Evolutionary conservation across 345 rosid genomes (phyloP).

Genomic region (Noccaea bulbosa): DNA sequence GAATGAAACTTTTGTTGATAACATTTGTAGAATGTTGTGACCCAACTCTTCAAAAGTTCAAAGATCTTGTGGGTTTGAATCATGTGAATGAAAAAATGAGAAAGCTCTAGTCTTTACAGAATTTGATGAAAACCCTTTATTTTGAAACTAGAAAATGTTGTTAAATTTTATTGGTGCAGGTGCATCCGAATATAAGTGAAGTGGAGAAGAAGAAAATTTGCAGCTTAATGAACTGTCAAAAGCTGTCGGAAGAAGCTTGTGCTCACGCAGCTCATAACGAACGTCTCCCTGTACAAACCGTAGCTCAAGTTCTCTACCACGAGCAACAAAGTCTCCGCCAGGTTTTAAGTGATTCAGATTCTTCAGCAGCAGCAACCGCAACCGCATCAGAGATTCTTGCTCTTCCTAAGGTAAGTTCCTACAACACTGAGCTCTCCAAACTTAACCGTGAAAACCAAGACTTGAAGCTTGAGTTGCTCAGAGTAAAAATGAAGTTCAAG

Average conservation of each 20-base stretch:
- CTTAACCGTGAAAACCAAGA: constrained; percentile 71
- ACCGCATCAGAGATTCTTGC: constrained; percentile 36
- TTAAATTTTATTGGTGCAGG: constrained; percentile 48
- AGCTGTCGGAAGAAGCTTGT: constrained; percentile 76
- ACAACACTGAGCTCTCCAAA: constrained; percentile 54
- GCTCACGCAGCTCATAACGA: constrained; percentile 91
- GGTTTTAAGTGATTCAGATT: constrained; percentile 48
- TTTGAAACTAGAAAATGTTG: background rate
- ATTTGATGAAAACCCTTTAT: background rate
- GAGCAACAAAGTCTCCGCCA: constrained; percentile 77
- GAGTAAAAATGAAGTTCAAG: constrained; percentile 75
- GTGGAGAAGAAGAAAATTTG: constrained; percentile 90
- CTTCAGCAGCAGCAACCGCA: constrained; percentile 19
- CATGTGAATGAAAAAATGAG: background rate
- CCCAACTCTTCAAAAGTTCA: background rate
- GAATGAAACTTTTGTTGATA: background rate
- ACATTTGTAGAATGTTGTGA: background rate
- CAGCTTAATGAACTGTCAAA: constrained; percentile 86
- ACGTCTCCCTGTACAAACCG: constrained; percentile 71
- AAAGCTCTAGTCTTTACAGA: background rate
- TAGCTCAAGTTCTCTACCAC: constrained; percentile 75
- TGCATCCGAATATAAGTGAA: constrained; percentile 77
- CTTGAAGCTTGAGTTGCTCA: constrained; percentile 72
- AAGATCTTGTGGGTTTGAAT: background rate
- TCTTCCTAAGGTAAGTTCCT: constrained; percentile 22